Evolutionary conservation across 257 asterid genomes (phyloP).

Genomic region (Echites panduratus): DNA sequence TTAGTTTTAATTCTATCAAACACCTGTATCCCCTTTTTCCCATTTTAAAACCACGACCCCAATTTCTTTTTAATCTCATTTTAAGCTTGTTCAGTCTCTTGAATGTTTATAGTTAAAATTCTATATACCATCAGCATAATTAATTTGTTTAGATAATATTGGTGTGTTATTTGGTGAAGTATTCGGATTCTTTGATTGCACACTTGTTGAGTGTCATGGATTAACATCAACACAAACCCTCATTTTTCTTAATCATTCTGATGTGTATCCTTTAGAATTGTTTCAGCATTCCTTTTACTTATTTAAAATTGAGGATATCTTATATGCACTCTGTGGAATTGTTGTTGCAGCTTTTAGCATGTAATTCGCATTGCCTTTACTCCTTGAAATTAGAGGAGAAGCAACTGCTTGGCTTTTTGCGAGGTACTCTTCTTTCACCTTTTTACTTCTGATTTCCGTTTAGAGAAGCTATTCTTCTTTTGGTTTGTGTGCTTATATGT

Average conservation of each 20-base stretch:
- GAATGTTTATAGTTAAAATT: background rate
- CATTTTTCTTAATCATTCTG: background rate
- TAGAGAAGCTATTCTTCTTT: background rate
- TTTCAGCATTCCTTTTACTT: background rate
- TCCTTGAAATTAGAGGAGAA: slow-evolving; percentile 52
- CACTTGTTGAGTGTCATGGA: background rate
- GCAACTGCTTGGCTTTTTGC: slow-evolving; percentile 56
- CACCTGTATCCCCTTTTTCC: background rate
- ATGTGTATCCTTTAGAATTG: background rate
- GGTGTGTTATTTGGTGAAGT: background rate
- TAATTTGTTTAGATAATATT: background rate
- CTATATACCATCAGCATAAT: background rate
- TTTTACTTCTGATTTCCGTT: slow-evolving; percentile 13
- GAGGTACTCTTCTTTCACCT: slow-evolving; percentile 39
- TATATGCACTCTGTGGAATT: background rate
- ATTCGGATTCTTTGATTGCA: background rate
- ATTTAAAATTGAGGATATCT: background rate
- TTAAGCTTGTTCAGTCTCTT: background rate
- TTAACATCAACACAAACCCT: background rate
- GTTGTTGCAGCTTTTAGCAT: slow-evolving; percentile 60
- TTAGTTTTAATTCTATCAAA: background rate
- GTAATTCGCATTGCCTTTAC: slow-evolving; percentile 34
- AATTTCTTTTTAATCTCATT: background rate
- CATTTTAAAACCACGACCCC: background rate
- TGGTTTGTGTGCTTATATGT: slow-evolving; percentile 12